Conservation (phyloP, 257 asterid species). For the Catharanthus roseus region DNA sequence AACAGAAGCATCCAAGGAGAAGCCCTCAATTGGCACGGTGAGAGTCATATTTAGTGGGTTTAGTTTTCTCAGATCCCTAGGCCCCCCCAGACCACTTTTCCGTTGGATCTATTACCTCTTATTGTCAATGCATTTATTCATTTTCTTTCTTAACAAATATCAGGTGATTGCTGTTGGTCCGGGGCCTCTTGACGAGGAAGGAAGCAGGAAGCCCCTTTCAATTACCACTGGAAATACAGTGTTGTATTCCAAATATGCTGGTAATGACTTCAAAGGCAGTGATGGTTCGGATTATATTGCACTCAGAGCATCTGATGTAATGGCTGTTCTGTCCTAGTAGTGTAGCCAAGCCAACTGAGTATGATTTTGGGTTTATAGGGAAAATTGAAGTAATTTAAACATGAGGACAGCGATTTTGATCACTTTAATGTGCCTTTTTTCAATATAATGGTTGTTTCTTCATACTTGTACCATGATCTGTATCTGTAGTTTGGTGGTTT, state of each 20-base stretch:
- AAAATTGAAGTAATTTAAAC: conserved; percentile 1
- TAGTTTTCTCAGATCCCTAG: background rate
- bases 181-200: conserved; percentile 79
- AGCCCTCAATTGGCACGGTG: conserved; percentile 91
- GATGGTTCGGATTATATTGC: conserved; percentile 78
- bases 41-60: conserved; percentile 9
- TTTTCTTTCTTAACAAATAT: background rate
- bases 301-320: conserved; percentile 68
- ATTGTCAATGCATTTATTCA: background rate
- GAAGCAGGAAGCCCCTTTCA: conserved; percentile 63
- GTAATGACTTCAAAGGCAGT: conserved; percentile 71
- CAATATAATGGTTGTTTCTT: conserved; percentile 9
- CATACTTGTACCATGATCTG: background rate
- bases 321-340: conserved; percentile 66
- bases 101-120: no score
- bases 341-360: background rate
- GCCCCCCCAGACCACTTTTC: no score
- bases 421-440: background rate
- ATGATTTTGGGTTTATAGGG: conserved; percentile 6
- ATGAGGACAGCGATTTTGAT: conserved; percentile 8
- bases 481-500: background rate
- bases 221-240: conserved; percentile 72
- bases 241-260: conserved; percentile 82
- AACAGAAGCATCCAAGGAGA: conserved; percentile 78
- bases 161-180: conserved; percentile 92